Base-by-base conservation (phyloP, 768 basidiomycete species). In the Tricholoma flavovirens region DNA sequence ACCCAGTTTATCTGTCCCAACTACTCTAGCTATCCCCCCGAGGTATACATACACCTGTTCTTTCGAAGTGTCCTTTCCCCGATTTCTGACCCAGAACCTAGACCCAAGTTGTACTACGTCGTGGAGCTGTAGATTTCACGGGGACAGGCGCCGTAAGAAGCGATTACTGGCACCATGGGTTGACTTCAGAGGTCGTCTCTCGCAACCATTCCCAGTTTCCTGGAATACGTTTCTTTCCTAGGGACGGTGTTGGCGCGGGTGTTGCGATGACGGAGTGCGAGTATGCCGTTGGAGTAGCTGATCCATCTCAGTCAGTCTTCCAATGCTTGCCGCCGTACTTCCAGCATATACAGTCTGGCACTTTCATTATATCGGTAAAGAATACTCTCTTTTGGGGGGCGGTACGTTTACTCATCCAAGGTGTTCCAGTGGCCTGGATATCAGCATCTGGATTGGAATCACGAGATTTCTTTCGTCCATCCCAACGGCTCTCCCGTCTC, bases 231-330 rank as follows among this genome's bases (percentile, higher is more conserved):
- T 61, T 61, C 53, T 55, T 21, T 36, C 55, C 56, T 5, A 32
- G 7, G n/a, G 57, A 58, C 19, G 56, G 60, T 5, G 30, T 58
- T 26, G 55, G 55, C 9, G 46, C n/a, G 12, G 60, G 60, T n/a
- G 56, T 59, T 36, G 60, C 60, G 5, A 35, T 61, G 33, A 61
- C 55, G 21, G 57, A 56, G 22, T 60, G 60, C 56, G 58, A 59
- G 35, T 61, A 59, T 19, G 42, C 45, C 5, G 33, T 59, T 32
- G 58, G 58, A 2, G 51, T 59, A 22, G 57, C 51, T 30, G 38
- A 40, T 12, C 51, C 56, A 21, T 35, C 17, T n/a, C 49, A 49
- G 19, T 57, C 54, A 11, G n/a, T 55, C 12, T 36, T 55, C 11
- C 45, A n/a, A 17, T 49, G 49, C 11, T 30, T 60, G n/a, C 56